These are phyloP conservation scores for Aspergillus ochraceoroseus DNA, from an alignment of 2,329 filamentous ascomycete genomes.

Conservation along the genomic window DNA sequence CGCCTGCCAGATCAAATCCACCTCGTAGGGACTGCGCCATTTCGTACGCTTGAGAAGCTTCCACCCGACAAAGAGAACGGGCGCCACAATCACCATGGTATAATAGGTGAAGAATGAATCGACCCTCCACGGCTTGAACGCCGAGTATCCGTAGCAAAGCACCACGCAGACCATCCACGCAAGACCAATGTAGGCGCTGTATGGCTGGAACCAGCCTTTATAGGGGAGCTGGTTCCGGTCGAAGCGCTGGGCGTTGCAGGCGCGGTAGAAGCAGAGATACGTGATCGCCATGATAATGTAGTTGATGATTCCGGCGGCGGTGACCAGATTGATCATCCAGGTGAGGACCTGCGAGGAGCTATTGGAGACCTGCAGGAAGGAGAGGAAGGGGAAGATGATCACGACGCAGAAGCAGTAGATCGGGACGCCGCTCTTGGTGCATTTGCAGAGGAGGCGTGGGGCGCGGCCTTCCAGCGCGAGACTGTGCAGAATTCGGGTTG, in stretches of 20 bases:
- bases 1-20: slow-evolving; percentile 14
- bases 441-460: slow-evolving; percentile 53
- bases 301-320: slow-evolving; percentile 55
- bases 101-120: slow-evolving; percentile 66
- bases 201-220: slow-evolving; percentile 56
- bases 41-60: slow-evolving; percentile 42
- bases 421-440: slow-evolving; percentile 58
- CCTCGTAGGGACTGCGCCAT: slow-evolving; percentile 7
- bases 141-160: slow-evolving; percentile 52
- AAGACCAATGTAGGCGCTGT: slow-evolving; percentile 39
- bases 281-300: slow-evolving; percentile 58
- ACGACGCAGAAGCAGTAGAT: slow-evolving; percentile 54
- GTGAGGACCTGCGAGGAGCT: slow-evolving; percentile 49
- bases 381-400: slow-evolving; percentile 52
- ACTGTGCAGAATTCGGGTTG: slow-evolving; percentile 51
- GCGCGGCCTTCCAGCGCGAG: slow-evolving; percentile 52
- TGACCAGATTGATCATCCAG: slow-evolving; percentile 56
- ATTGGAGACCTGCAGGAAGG: slow-evolving; percentile 50
- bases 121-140: slow-evolving; percentile 45
- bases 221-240: slow-evolving; percentile 55
- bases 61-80: slow-evolving; percentile 61
- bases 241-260: slow-evolving; percentile 49
- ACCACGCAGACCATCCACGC: slow-evolving; percentile 12
- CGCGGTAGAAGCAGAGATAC: slow-evolving; percentile 57
- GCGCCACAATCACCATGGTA: slow-evolving; percentile 60